A percentile compares a stretch with the other conserved stretches of the same genome.
These are phyloP conservation scores for Uncinocarpus reesii DNA, from an alignment of 2,329 filamentous ascomycete genomes.

Conservation along the genomic window DNA sequence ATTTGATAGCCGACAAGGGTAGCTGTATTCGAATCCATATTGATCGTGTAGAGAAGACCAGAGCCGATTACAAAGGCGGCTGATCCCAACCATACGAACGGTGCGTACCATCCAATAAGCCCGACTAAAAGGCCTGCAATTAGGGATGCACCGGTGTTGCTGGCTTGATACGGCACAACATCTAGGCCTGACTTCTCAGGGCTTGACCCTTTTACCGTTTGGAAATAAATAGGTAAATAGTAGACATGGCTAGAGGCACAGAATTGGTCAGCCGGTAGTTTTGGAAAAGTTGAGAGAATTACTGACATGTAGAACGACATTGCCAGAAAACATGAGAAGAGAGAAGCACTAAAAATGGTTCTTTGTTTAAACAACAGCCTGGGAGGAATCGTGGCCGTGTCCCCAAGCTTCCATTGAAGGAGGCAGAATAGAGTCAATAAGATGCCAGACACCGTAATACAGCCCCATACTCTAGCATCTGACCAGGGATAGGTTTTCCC, in stretches of 20 bases:
- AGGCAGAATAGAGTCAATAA: slow-evolving; percentile 16
- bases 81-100: slow-evolving; percentile 18
- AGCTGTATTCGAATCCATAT: slow-evolving; percentile 16
- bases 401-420: slow-evolving; percentile 8
- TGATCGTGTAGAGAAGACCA: slow-evolving; percentile 24
- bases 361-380: slow-evolving; percentile 19
- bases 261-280: not conserved
- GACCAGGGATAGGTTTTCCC: slow-evolving; percentile 20
- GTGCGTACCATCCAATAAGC: slow-evolving; percentile 19
- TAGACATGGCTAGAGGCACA: slow-evolving; percentile 12
- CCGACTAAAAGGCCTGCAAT: slow-evolving; percentile 8
- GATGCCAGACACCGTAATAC: slow-evolving; percentile 17
- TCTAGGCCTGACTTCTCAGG: slow-evolving; percentile 29
- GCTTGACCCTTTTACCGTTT: slow-evolving; percentile 34
- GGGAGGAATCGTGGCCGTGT: slow-evolving; percentile 23
- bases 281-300: not conserved
- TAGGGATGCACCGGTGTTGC: slow-evolving; percentile 20
- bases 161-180: slow-evolving; percentile 30
- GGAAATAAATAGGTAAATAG: slow-evolving; percentile 32
- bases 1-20: slow-evolving; percentile 22
- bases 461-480: slow-evolving; percentile 18
- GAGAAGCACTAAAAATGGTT: slow-evolving; percentile 5
- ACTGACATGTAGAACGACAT: slow-evolving; percentile 11
- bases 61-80: slow-evolving; percentile 21
- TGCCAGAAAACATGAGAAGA: slow-evolving; percentile 10